Evolutionary conservation across 768 basidiomycete genomes (phyloP).

Genomic region (Suillus spraguei): DNA sequence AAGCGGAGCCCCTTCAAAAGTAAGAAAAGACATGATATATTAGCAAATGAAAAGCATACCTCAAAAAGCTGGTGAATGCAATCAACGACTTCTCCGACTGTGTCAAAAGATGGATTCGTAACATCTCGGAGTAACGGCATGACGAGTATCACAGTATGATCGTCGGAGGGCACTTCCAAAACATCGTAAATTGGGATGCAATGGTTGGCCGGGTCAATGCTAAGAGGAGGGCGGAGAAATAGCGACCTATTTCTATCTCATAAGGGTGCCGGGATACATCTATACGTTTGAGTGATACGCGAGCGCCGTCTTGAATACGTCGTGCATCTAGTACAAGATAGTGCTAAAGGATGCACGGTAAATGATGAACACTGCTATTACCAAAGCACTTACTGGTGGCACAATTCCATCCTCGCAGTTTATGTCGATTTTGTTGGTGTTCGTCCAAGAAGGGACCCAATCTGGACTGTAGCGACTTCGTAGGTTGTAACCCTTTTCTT

Average conservation of each 20-base stretch:
- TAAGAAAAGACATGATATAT: neutral
- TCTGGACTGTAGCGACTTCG: conserved; percentile 20
- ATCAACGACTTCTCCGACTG: conserved; percentile 25
- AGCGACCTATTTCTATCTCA: too few relatives aligned
- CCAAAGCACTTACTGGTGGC: neutral
- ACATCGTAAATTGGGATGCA: conserved; percentile 28
- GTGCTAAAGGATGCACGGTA: neutral
- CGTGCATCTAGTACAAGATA: conserved; percentile 25
- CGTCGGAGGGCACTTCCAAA: conserved; percentile 5
- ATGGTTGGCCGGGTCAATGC: conserved; percentile 20
- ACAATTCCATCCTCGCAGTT: neutral
- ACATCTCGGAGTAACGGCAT: conserved; percentile 25
- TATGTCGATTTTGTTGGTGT: neutral
- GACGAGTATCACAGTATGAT: conserved; percentile 20
- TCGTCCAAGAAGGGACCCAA: conserved; percentile 26
- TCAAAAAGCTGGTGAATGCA: conserved; percentile 27
- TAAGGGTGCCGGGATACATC: too few relatives aligned
- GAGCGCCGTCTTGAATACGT: conserved; percentile 23
- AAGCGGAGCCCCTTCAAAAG: conserved; percentile 35
- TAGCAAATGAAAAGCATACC: conserved; percentile 12
- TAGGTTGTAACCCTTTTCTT: conserved; percentile 20
- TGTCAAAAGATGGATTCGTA: conserved; percentile 21
- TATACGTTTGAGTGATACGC: conserved; percentile 32
- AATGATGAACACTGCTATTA: neutral
- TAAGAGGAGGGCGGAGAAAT: neutral